Evolutionary conservation across 2,329 filamentous ascomycete genomes (phyloP), one percentile per base, ranked within the genome.

Genomic region (Fusarium sp.): DNA sequence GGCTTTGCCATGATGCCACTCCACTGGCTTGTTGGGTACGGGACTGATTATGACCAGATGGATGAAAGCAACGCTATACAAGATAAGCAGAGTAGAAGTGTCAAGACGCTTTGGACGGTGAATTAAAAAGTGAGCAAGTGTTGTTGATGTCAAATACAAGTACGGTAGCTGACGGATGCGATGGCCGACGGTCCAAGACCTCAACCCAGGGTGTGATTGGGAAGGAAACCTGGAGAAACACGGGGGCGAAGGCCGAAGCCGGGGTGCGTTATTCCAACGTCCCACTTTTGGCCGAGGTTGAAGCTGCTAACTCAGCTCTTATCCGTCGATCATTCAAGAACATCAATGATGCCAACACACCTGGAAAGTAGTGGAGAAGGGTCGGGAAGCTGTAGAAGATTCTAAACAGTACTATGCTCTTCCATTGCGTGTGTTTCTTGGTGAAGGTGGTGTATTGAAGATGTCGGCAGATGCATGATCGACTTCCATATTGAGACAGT

Each of bases 1-100:
- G 79, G 77, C 74, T 79, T 79, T 63, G 76, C 79, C 80, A 82
- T 82, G 75, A 70, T 78, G 77, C 71, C 54, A 58, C 53, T 47
- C 71, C 54, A 58, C 53, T 47, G 57, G 46, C 24, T 60, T 53
- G 48, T 43, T 29, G 29, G 44, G 55, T 51, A 51, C 55, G 44
- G 51, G 16, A 27, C 49, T 27, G 20, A 43, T 53, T 27, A 45
- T 44, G 43, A 56, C 32, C 20, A 66, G 52, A 18, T 30, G 34
- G 41, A 34, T 25, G 43, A 58, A 57, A 20, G 30, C 38, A 51
- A 63, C 57, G 56, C 66, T 70, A 56, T 41, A 55, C 51, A 49
- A 38, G 45, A 66, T 41, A 34, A 45, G 22, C 22, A 51, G 27
- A 58, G 29, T 29, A 52, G 29, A 48, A 32, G 25, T 12, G 27